Evolutionary conservation across 1,284 basidiomycete genomes (phyloP), one percentile per base, ranked within the genome.

Genomic region (Gymnopus androsaceus): DNA sequence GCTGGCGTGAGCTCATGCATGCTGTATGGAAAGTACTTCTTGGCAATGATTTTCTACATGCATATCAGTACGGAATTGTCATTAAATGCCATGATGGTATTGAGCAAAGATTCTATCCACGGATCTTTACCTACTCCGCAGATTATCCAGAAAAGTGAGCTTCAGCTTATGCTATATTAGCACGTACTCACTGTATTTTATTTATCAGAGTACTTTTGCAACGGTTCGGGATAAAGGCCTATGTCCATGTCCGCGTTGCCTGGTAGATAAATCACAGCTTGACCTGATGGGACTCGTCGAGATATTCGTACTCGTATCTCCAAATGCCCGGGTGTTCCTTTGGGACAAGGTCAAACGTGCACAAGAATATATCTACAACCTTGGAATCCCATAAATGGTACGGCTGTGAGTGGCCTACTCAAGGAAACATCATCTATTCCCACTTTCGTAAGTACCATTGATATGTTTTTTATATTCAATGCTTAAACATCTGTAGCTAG

Each of bases 141-240:
- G 69, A 72, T 55, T 72, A 72, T 56, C 69, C 67, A 3, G 69
- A 72, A 57, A 70, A 72, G 55, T 73, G 61, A 46, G 72, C 15
- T 41, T 7, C 36, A 38, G 5, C 62, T 66, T 34, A 6, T 7
- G 40, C 33, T 38, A 36, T 9, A 44, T 23, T 28, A 12, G n/a
- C 25, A 37, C 23, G 36, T 38, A 38, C 17, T 38, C 28, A 21
- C 40, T 45, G 1, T 6, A 2, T 12, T 12, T 7, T 33, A 48
- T 44, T 19, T 12, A 27, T 36, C 19, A 70, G 70, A 53, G 66
- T 69, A 12, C 56, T 71, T 1, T 71, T n/a, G 67, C 68, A 2
- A 63, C 63, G 1, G 71, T 72, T 21, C 60, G 63, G 7, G 64
- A 70, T 36, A 60, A 67, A 41, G 71, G 66, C 1, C 48, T 56